phyloP scores from a whole-genome alignment of 805 yeast genomes.

The Metschnikowia lochheadii region DNA sequence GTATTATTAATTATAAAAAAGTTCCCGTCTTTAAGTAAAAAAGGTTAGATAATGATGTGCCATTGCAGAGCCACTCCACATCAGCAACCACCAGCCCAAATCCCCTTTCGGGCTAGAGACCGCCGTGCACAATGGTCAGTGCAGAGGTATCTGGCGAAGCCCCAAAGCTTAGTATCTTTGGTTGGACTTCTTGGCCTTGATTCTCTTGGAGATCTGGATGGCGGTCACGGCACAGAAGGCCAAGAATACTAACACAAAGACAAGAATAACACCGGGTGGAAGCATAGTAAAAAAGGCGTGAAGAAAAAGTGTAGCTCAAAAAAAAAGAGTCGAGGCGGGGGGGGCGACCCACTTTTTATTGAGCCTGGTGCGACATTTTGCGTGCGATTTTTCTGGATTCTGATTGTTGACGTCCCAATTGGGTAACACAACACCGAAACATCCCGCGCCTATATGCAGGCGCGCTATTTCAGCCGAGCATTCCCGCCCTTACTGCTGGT shows the following conservation, averaged over 20 bases:
- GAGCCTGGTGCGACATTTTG: constrained; percentile 13
- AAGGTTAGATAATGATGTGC: constrained; percentile 16
- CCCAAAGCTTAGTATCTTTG: constrained; percentile 16
- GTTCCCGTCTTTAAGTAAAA: constrained; percentile 19
- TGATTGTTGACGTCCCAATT: constrained; percentile 6
- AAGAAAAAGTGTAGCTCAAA: constrained; percentile 5
- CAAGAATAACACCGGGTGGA: constrained; percentile 74
- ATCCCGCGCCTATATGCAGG: background rate
- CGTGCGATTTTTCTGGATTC: constrained; percentile 6
- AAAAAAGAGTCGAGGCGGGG: constrained; percentile 3
- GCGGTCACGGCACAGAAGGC: constrained; percentile 35
- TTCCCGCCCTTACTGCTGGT: background rate
- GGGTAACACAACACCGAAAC: constrained; percentile 2
- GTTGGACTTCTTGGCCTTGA: constrained; percentile 40
- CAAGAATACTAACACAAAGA: constrained; percentile 54
- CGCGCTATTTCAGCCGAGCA: constrained; percentile 5
- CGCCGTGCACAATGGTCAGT: background rate
- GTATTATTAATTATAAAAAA: constrained; percentile 17
- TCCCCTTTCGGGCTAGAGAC: background rate
- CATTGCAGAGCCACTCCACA: background rate
- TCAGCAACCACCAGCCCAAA: background rate
- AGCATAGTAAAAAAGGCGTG: constrained; percentile 41
- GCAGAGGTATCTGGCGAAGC: background rate
- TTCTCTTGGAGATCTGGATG: constrained; percentile 36
- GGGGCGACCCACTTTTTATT: constrained; percentile 5